Conservation (phyloP, 2,329 filamentous ascomycete genomes). For the Stagonosporopsis chrysanthemi region DNA sequence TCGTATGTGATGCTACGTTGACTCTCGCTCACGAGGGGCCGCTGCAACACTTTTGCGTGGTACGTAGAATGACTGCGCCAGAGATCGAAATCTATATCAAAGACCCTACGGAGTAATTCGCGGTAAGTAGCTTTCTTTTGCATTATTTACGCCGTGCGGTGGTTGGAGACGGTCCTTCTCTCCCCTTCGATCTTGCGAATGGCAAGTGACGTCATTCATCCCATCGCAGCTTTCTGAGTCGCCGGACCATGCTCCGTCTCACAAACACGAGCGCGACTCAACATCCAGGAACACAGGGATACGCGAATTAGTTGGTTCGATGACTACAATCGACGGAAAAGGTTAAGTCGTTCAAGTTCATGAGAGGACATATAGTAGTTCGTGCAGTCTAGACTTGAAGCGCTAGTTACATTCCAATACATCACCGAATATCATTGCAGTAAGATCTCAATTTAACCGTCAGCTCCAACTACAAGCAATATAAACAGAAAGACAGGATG, state of each 20-base stretch:
- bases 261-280: background rate
- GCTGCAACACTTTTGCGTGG: no score
- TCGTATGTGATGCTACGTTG: no score
- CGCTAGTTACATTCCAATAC: background rate
- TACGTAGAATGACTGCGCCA: background rate
- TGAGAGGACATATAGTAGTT: background rate
- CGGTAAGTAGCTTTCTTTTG: background rate
- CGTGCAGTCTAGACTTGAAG: background rate
- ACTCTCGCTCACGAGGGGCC: no score
- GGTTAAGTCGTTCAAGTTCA: slow-evolving; percentile 1
- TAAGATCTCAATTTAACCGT: no score
- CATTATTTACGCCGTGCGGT: background rate
- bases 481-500: background rate
- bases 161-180: slow-evolving; percentile 9
- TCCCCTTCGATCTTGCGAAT: slow-evolving; percentile 1
- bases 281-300: background rate
- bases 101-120: background rate
- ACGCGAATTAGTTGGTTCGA: slow-evolving; percentile 8
- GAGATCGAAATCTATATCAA: background rate
- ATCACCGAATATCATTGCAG: no score
- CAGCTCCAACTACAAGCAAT: background rate
- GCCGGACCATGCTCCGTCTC: slow-evolving; percentile 9
- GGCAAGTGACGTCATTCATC: slow-evolving; percentile 14
- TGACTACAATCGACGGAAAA: slow-evolving; percentile 12
- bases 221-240: background rate